Evolutionary conservation across 129 eudicot genomes (phyloP).

Genomic region (Flaveria brownii): DNA sequence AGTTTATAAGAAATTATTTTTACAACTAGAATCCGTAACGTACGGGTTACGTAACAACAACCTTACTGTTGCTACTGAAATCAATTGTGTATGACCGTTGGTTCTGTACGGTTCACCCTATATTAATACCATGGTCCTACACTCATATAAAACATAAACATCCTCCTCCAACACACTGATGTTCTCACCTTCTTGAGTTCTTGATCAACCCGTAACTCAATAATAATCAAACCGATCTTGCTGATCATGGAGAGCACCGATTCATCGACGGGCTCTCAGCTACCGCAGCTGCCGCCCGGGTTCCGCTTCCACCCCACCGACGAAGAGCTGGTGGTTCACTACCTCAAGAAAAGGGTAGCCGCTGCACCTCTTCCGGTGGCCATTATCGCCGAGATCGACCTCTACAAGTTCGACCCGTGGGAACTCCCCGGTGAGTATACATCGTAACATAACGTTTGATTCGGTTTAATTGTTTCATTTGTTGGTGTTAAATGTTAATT

Average conservation of each 20-base stretch:
- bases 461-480: neutral
- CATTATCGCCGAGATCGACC: conserved; percentile 86
- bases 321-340: conserved; percentile 86
- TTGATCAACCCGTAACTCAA: conserved; percentile 4
- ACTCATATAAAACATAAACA: conserved; percentile 18
- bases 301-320: conserved; percentile 93
- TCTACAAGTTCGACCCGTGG: conserved; percentile 92
- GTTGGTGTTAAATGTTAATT: neutral
- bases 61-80: neutral
- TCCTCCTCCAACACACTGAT: neutral
- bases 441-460: no score
- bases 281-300: conserved; percentile 90
- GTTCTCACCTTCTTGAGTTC: neutral
- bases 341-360: conserved; percentile 65
- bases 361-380: conserved; percentile 73
- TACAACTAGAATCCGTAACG: no score
- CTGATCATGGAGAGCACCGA: conserved; percentile 72
- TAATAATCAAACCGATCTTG: neutral
- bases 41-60: no score
- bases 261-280: conserved; percentile 66
- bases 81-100: conserved; percentile 25
- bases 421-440: conserved; percentile 67
- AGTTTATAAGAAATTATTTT: no score
- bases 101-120: conserved; percentile 38
- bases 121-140: conserved; percentile 39